Base-by-base conservation (phyloP, 2,329 filamentous ascomycete genomes). In the Botrytis porri region DNA sequence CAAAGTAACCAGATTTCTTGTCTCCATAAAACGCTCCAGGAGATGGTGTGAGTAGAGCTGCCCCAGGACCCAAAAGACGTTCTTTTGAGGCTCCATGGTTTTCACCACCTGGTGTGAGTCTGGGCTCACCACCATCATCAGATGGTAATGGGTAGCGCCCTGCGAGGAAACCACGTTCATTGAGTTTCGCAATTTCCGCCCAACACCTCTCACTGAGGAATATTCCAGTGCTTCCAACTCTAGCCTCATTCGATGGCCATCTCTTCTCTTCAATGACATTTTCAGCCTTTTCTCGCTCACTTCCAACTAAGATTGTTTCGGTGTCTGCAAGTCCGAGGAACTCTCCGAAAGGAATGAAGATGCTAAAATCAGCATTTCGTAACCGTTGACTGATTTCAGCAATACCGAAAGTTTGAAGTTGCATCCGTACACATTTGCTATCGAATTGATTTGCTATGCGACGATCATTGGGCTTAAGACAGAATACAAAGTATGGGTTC, bases 371-470 rank as follows among this genome's bases (percentile, higher is more conserved):
- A 0, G 95, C 95, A 72, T 95, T 95, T 67, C 95, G 90, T 57
- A 99, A 86, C 32, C 96, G 89, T 80, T 98, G 95, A 80, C 95
- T 97, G 82, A 99, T 98, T 81, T 99, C 96, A 1, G 95, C 95
- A 79, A 99, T 97, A 45, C 96, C 96, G 77, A 98, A 93, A 0
- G 94, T 97, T 80, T 98, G 95, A 1, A 99, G 88, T 81, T 99
- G 96, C 18, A 93, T 93, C 6, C 96, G 91, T 35, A 99, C 96
- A 81, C 96, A 99, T 83, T 98, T 98, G 87, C 94, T 98, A 82
- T 99, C 96, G 78, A 98, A 99, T 80, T 99, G 96, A 78, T 99
- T 99, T 75, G 96, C 95, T 77, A 99, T 99, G 67, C 96, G 90
- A 70, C 96, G 89, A 81, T 99, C 96, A 78, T 99, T 99, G 35